These are phyloP conservation scores for Ceratobasidium theobromae DNA, from an alignment of 1,284 basidiomycete genomes.

Conservation along the genomic window DNA sequence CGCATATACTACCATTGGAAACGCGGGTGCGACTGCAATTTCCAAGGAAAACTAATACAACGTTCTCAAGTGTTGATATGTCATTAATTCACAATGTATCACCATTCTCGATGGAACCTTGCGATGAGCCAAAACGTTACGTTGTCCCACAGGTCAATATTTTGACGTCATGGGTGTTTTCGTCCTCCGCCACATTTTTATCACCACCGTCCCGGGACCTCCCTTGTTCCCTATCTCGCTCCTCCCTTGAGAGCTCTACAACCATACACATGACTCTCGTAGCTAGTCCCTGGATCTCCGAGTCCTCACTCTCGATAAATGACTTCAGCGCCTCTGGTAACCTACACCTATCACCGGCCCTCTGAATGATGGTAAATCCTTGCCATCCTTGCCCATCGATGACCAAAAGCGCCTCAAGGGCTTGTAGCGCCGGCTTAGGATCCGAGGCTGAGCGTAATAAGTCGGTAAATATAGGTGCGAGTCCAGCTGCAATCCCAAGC, in stretches of 20 bases:
- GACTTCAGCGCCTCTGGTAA: conserved; percentile 2
- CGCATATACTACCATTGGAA: conserved; percentile 51
- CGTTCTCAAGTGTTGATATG: not conserved
- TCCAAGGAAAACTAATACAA: conserved; percentile 40
- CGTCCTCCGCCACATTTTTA: not conserved
- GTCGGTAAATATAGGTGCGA: not conserved
- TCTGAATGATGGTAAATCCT: not conserved
- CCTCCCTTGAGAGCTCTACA: not conserved
- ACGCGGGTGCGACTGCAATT: conserved; percentile 50
- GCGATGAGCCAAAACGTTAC: not conserved
- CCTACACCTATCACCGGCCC: not conserved
- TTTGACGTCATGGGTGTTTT: not conserved
- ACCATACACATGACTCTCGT: not conserved
- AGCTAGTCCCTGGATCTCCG: not conserved
- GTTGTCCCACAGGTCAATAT: not conserved
- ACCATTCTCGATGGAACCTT: not conserved
- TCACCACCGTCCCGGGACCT: not conserved
- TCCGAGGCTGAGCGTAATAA: not conserved
- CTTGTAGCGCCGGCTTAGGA: not conserved
- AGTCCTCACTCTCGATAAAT: not conserved
- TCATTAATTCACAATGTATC: not conserved
- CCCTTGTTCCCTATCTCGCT: not conserved
- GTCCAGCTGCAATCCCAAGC: conserved; percentile 1
- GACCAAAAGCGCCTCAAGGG: conserved; percentile 7
- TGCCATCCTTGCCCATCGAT: not conserved